A percentile compares a stretch with the other conserved stretches of the same genome.
These are phyloP conservation scores for Chytriomyces sp. DNA, from an alignment of 192 early-diverging fungal genomes.

Conservation along the genomic window DNA sequence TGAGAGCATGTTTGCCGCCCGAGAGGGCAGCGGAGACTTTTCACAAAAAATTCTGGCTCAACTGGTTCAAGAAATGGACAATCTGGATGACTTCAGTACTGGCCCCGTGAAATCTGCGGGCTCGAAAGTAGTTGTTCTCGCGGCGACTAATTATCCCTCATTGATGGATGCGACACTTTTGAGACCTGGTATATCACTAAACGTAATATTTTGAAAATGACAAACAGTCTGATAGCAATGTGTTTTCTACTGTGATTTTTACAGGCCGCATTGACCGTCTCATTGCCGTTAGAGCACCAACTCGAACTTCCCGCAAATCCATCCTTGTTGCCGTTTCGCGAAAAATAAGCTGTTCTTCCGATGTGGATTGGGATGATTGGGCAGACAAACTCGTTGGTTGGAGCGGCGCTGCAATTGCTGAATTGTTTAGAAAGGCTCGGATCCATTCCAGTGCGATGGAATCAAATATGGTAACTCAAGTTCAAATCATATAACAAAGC, in stretches of 20 bases:
- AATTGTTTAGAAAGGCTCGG: slow-evolving; percentile 17
- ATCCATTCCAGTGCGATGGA: not conserved
- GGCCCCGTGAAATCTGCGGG: slow-evolving; percentile 66
- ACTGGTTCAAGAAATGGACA: slow-evolving; percentile 30
- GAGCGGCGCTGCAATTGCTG: slow-evolving; percentile 18
- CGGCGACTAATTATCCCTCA: slow-evolving; percentile 84
- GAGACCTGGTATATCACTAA: slow-evolving; percentile 63
- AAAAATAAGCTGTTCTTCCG: not conserved
- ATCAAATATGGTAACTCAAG: not conserved
- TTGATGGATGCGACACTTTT: slow-evolving; percentile 78
- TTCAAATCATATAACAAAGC: too few species aligned
- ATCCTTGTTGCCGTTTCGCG: slow-evolving; percentile 65
- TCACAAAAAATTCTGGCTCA: slow-evolving; percentile 24
- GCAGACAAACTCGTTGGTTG: not conserved
- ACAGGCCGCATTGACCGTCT: slow-evolving; percentile 79
- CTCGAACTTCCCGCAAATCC: slow-evolving; percentile 55
- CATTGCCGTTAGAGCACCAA: slow-evolving; percentile 74
- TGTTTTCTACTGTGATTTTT: not conserved
- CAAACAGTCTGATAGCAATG: not conserved
- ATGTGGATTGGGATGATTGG: slow-evolving; percentile 16
- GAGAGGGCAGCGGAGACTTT: slow-evolving; percentile 67
- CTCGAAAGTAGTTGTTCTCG: slow-evolving; percentile 83
- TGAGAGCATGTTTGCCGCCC: slow-evolving; percentile 81
- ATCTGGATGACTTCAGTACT: slow-evolving; percentile 62
- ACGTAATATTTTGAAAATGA: too few species aligned